These are phyloP conservation scores for Bipolaris oryzae DNA, from an alignment of 2,329 filamentous ascomycete genomes.

Conservation along the genomic window DNA sequence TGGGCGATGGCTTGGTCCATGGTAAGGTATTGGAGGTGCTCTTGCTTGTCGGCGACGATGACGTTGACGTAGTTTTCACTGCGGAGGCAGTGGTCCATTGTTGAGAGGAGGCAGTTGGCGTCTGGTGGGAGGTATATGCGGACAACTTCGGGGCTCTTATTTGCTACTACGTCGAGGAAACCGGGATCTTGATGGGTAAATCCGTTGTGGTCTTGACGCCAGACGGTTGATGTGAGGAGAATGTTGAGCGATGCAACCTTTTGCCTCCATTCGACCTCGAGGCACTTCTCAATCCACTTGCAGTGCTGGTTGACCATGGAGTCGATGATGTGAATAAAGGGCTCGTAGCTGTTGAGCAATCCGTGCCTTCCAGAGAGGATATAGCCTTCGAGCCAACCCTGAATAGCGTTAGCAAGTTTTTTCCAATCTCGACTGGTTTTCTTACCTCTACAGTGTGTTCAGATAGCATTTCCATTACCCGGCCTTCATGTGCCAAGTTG, in stretches of 20 bases:
- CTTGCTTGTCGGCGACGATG: conserved; percentile 79
- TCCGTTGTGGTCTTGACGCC: conserved; percentile 83
- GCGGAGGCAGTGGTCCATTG: conserved; percentile 76
- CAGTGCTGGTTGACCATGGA: conserved; percentile 87
- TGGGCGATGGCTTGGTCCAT: conserved; percentile 76
- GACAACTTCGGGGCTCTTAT: conserved; percentile 80
- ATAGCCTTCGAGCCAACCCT: conserved; percentile 76
- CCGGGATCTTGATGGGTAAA: conserved; percentile 81
- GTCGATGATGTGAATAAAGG: conserved; percentile 82
- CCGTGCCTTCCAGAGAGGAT: conserved; percentile 76
- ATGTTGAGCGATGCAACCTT: conserved; percentile 80
- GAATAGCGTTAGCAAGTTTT: conserved; percentile 10
- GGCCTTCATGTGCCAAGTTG: conserved; percentile 70
- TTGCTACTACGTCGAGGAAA: conserved; percentile 78
- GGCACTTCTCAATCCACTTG: conserved; percentile 83
- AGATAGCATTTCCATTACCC: conserved; percentile 84
- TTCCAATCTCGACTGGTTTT: not conserved
- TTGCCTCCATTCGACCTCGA: conserved; percentile 78
- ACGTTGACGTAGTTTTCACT: conserved; percentile 82
- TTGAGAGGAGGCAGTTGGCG: conserved; percentile 76
- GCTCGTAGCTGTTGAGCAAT: conserved; percentile 80
- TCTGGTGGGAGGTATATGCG: conserved; percentile 82
- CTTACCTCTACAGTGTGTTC: conserved; percentile 75
- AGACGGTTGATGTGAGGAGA: conserved; percentile 77
- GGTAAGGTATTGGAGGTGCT: conserved; percentile 75